These are phyloP conservation scores for Xylogone sp. DNA, from an alignment of 2,329 filamentous ascomycete genomes.

Conservation along the genomic window DNA sequence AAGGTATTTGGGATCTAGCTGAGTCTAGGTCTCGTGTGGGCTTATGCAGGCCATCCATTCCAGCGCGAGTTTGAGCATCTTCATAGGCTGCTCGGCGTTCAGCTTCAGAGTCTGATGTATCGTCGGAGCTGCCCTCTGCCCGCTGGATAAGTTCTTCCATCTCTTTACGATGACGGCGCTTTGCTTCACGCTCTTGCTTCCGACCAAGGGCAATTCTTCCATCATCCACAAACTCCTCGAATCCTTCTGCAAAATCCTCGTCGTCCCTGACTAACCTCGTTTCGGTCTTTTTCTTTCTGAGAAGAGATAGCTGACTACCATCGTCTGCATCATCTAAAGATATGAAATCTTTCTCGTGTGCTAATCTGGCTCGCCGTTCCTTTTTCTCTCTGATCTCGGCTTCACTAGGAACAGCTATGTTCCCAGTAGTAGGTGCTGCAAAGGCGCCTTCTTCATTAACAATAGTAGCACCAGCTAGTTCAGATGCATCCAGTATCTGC, in stretches of 20 bases:
- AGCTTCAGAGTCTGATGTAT: constrained; percentile 64
- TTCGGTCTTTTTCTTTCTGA: constrained; percentile 60
- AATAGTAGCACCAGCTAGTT: constrained; percentile 61
- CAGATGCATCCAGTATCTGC: constrained; percentile 55
- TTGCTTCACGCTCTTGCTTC: constrained; percentile 72
- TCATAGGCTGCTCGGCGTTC: constrained; percentile 81
- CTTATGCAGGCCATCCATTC: constrained; percentile 69
- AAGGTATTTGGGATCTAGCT: constrained; percentile 22
- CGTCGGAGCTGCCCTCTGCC: constrained; percentile 64
- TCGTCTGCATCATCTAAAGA: constrained; percentile 59
- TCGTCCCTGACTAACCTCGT: constrained; percentile 79
- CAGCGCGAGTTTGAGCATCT: constrained; percentile 77
- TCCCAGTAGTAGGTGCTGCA: constrained; percentile 14
- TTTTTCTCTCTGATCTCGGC: constrained; percentile 90
- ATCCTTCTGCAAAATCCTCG: constrained; percentile 89
- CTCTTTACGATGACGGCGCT: constrained; percentile 62
- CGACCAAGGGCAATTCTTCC: constrained; percentile 74
- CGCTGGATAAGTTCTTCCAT: constrained; percentile 82
- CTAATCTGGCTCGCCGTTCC: constrained; percentile 77
- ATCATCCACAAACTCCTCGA: constrained; percentile 87
- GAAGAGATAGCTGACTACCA: constrained; percentile 32
- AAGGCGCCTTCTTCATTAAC: constrained; percentile 42
- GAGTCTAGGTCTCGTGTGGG: constrained; percentile 35
- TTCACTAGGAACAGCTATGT: constrained; percentile 67
- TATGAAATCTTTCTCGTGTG: constrained; percentile 67